A percentile compares a stretch with the other conserved stretches of the same genome.
These are phyloP conservation scores for Citrullus mucosospermus DNA, from an alignment of 306 rosid species.

Conservation along the genomic window DNA sequence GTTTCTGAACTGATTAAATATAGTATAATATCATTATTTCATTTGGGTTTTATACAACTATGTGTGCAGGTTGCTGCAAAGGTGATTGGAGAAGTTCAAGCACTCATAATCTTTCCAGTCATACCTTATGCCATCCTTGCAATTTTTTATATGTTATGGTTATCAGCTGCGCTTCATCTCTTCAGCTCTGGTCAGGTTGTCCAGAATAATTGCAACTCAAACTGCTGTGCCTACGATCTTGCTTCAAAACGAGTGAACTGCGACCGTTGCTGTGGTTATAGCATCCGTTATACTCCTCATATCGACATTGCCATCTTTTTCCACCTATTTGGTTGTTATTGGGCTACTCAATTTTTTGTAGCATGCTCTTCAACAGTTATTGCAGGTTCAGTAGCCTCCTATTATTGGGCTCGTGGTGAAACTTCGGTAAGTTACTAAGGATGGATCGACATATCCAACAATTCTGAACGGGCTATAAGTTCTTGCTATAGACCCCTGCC, in stretches of 20 bases:
- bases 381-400: conserved; percentile 92
- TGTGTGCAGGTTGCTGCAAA: conserved; percentile 77
- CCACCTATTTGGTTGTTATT: conserved; percentile 88
- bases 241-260: conserved; percentile 51
- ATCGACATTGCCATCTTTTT: conserved; percentile 76
- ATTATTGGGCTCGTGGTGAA: conserved; percentile 87
- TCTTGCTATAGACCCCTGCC: neutral
- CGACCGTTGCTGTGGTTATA: conserved; percentile 73
- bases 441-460: neutral
- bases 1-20: neutral
- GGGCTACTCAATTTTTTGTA: conserved; percentile 86
- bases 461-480: neutral
- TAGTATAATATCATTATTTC: neutral
- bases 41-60: neutral
- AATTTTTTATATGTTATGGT: conserved; percentile 81
- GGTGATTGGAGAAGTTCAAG: conserved; percentile 91
- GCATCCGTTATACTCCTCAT: conserved; percentile 69
- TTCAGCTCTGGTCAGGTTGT: conserved; percentile 84
- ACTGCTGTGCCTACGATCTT: conserved; percentile 77
- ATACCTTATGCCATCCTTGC: conserved; percentile 79
- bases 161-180: conserved; percentile 71
- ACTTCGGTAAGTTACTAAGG: conserved; percentile 55
- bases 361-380: conserved; percentile 83
- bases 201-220: conserved; percentile 64
- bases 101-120: conserved; percentile 66